Evolutionary conservation across 163 green algal species (phyloP), one percentile per base, ranked within the genome.

Genomic region (Scenedesmus sp.): DNA sequence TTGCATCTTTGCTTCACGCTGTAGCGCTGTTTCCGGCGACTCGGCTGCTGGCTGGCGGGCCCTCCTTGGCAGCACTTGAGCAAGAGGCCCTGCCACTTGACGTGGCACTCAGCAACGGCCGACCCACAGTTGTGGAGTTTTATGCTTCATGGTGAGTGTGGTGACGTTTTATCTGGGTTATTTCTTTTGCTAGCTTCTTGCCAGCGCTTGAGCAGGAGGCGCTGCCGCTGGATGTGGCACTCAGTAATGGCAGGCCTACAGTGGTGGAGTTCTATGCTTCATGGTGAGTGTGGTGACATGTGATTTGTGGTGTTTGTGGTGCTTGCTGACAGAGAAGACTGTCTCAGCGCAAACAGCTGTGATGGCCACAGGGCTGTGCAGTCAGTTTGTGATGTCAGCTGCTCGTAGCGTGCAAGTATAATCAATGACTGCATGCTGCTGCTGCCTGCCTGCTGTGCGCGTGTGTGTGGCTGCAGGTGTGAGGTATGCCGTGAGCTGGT

Each of bases 181-280:
- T 82, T 97, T 4, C 97, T 98, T 88, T 73, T 96, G 0, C 93
- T 90, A 1, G 57, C 15, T 95, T 95, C 9, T 94, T 99, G 26
- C 94, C 95, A 0, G 95, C 92, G 12, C 84, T 99, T 20, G 96
- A 98, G 93, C 86, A 91, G 18, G 86, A 90, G 4, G 91, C 97
- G 0, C 34, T 97, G 10, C 95, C 97, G 1, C 92, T 98, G 0
- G 97, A 99, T 82, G 84, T 88, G 1, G 97, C 98, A 0, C 94
- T 99, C 52, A 52, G 55, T 3, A 99, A 99, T 84, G 96, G 96
- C 34, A 95, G 95, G 70, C 98, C 98, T 0, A 99, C 97, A 0
- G 94, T 99, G 10, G 88, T 99, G 34, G 98, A 99, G 93, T 99
- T 99, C 82, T 99, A 99, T 89, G 98, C 98, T 18, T 96, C 97